These are phyloP conservation scores for Emergomyces africanus DNA, from an alignment of 2,329 filamentous ascomycete species.

Conservation along the genomic window DNA sequence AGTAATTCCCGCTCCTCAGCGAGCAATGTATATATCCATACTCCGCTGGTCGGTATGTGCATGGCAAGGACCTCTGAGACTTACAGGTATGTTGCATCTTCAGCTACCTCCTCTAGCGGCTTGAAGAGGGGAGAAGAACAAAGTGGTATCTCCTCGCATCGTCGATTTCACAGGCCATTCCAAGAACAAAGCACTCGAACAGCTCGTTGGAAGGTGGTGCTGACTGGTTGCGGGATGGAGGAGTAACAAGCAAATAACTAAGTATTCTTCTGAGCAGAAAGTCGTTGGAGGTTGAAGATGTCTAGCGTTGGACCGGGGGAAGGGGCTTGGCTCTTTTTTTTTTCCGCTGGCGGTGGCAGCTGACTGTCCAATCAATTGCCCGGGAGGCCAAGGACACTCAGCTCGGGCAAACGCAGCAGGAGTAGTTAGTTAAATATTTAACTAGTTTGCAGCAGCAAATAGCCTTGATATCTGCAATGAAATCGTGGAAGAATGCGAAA, in stretches of 20 bases:
- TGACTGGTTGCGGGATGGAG: background rate
- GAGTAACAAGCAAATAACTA: background rate
- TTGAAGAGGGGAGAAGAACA: background rate
- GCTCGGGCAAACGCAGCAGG: too few species aligned
- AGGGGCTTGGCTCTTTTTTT: background rate
- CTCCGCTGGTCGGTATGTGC: background rate
- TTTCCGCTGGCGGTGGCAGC: background rate
- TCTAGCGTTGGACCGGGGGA: background rate
- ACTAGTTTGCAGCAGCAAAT: too few species aligned
- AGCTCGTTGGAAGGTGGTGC: background rate
- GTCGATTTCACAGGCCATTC: background rate
- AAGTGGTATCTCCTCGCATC: background rate
- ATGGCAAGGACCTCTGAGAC: conserved; percentile 1
- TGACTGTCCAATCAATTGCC: background rate
- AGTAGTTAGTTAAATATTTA: too few species aligned
- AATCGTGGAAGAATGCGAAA: too few species aligned
- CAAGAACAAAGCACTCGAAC: background rate
- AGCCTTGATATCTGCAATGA: too few species aligned
- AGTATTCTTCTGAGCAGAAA: background rate
- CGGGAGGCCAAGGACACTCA: too few species aligned
- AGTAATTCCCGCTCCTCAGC: conserved; percentile 5
- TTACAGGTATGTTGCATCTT: conserved; percentile 10
- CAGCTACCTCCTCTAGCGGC: conserved; percentile 1
- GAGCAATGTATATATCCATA: background rate
- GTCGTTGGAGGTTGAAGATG: background rate